Percentiles rank a stretch among this genome's conserved stretches.
phyloP scores from a whole-genome alignment of 2,329 filamentous ascomycete species.

The Alternaria hordeiaustralica region DNA sequence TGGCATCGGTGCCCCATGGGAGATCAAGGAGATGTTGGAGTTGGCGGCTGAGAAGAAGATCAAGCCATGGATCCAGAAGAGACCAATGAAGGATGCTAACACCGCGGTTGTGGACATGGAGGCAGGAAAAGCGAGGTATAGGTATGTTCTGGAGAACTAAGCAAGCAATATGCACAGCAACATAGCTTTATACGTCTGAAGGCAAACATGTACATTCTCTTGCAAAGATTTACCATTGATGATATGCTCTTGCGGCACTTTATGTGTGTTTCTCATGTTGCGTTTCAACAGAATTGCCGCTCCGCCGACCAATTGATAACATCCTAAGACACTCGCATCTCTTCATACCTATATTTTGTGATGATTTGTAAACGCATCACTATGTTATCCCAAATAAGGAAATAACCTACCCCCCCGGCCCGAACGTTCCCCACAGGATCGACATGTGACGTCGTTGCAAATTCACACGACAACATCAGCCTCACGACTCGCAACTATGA shows the following conservation, averaged over 20 bases:
- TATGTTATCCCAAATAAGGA: background rate
- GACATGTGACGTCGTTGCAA: background rate
- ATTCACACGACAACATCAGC: constrained; percentile 1
- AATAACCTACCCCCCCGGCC: background rate
- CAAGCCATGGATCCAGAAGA: constrained; percentile 67
- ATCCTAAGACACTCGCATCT: background rate
- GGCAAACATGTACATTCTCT: background rate
- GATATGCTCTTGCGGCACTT: background rate
- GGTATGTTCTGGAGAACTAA: constrained; percentile 43
- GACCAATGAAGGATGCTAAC: constrained; percentile 62
- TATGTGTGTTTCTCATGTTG: background rate
- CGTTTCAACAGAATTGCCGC: background rate
- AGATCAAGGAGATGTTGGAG: constrained; percentile 54
- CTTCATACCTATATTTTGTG: background rate
- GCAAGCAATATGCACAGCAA: background rate
- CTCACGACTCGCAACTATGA: background rate
- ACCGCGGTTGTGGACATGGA: constrained; percentile 64
- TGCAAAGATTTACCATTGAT: background rate
- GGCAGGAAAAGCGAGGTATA: constrained; percentile 59
- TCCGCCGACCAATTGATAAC: background rate
- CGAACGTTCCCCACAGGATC: background rate
- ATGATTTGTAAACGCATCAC: background rate
- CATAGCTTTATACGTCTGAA: background rate
- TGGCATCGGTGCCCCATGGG: constrained; percentile 28
- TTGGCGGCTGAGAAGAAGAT: constrained; percentile 65